phyloP scores from a whole-genome alignment of 805 yeast genomes.

The Metschnikowia shivogae region DNA sequence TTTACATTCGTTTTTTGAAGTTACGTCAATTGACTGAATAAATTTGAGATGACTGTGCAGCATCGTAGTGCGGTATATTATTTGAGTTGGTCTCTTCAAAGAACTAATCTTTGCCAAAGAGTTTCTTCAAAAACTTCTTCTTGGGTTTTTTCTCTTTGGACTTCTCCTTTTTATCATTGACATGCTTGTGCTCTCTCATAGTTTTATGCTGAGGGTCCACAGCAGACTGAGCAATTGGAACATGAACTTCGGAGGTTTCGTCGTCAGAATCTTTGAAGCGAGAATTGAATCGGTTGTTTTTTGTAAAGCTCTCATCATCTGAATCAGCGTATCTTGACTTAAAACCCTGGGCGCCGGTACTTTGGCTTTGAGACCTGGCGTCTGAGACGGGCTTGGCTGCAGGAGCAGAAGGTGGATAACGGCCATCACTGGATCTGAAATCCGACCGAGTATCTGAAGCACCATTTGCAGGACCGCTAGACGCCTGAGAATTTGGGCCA shows the following conservation, averaged over 20 bases:
- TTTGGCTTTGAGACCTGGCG: background rate
- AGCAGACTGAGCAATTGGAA: conserved; percentile 1
- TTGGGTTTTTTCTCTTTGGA: conserved; percentile 21
- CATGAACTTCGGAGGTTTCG: conserved; percentile 12
- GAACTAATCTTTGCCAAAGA: conserved; percentile 30
- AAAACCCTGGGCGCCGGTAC: conserved; percentile 18
- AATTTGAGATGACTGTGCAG: background rate
- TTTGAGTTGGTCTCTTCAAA: no score
- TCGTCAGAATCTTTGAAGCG: conserved; percentile 31
- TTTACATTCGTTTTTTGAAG: background rate
- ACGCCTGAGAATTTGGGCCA: no score
- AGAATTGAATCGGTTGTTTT: conserved; percentile 20
- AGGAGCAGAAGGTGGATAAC: background rate
- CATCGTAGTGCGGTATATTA: no score
- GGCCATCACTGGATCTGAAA: background rate
- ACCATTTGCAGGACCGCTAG: background rate
- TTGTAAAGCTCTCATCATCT: conserved; percentile 45
- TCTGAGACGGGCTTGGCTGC: background rate
- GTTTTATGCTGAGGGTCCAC: conserved; percentile 11
- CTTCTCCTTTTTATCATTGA: conserved; percentile 8
- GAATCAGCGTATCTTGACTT: conserved; percentile 61
- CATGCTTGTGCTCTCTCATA: conserved; percentile 11
- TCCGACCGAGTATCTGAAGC: background rate
- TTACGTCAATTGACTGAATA: background rate
- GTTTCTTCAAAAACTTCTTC: conserved; percentile 37